Percentiles rank a stretch among this genome's conserved stretches.
phyloP scores from a whole-genome alignment of 805 yeast genomes.

The Teunomyces funiuensis region DNA sequence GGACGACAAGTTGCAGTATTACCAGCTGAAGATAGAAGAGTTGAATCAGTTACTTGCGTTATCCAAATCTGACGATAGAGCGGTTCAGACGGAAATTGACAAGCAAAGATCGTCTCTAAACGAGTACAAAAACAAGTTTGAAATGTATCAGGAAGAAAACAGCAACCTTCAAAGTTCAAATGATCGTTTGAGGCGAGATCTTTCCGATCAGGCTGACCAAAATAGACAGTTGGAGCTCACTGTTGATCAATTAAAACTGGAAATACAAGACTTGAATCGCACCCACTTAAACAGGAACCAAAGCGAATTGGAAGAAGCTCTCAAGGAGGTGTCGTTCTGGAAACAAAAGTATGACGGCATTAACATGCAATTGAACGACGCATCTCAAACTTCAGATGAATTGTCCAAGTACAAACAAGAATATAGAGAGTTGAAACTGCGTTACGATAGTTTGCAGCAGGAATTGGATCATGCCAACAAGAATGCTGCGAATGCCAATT shows the following conservation, averaged over 20 bases:
- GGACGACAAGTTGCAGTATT: constrained; percentile 5
- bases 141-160: background rate
- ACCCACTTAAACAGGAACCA: background rate
- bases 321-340: constrained; percentile 2
- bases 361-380: background rate
- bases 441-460: constrained; percentile 4
- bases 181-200: background rate
- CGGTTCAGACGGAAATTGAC: constrained; percentile 1
- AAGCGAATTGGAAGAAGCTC: background rate
- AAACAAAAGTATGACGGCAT: constrained; percentile 3
- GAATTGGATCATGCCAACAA: background rate
- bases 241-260: background rate
- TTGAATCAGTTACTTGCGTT: constrained; percentile 4
- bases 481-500: background rate
- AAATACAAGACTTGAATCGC: background rate
- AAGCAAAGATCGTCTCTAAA: constrained; percentile 1
- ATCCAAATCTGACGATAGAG: constrained; percentile 3
- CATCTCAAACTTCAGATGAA: background rate
- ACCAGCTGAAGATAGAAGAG: constrained; percentile 7
- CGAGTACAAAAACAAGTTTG: background rate
- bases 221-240: background rate
- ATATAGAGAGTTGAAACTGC: constrained; percentile 1
- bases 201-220: background rate
- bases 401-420: background rate
- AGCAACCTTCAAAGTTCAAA: background rate